Base-by-base conservation (phyloP, 305 asterid genomes). In the Nicotiana rustica region DNA sequence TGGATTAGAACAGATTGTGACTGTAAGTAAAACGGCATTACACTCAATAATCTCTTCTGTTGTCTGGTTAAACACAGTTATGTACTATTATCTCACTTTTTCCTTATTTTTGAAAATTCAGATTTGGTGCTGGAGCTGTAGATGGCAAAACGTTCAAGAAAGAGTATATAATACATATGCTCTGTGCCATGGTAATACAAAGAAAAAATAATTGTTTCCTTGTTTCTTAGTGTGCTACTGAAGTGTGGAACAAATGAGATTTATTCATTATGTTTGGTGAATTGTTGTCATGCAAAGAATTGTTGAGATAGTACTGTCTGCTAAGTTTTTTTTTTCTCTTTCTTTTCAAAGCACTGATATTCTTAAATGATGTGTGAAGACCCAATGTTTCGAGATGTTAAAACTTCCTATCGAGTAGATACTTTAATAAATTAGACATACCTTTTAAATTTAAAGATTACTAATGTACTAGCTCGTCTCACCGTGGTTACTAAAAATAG, bases 51-150 rank as follows among this genome's bases (percentile, higher is more conserved):
- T 67, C 13, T 41, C 33, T 44, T 80, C 15, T 57, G 19, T 67
- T 69, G 10, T 75, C 66, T 67, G 41, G n/a, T 41, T 17, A 17
- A 17, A 19, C 9, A 64, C 19, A 31, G 14, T 18, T 35, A 44
- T 47, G 17, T 68, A 31, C 1, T n/a, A 31, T 36, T 52, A 31
- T 55, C 68, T 71, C 19, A 57, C 62, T 36, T 6, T 56, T 59
- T 69, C 69, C 10, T 19, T 41, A 49, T 66, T 56, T 83, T 83
- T 62, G 47, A 59, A 25, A 5, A 15, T 84, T 83, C 79, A 88
- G 90, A 84, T 68, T 83, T 88, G 84, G 86, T 88, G 85, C 86
- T 86, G 87, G 89, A 84, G 87, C 87, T 88, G 86, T 84, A 88
- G 82, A 80, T 47, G 79, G 80, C 29, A 59, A 49, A 19, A 41